phyloP scores from a whole-genome alignment of 148 eudicot species.

The Silene latifolia region DNA sequence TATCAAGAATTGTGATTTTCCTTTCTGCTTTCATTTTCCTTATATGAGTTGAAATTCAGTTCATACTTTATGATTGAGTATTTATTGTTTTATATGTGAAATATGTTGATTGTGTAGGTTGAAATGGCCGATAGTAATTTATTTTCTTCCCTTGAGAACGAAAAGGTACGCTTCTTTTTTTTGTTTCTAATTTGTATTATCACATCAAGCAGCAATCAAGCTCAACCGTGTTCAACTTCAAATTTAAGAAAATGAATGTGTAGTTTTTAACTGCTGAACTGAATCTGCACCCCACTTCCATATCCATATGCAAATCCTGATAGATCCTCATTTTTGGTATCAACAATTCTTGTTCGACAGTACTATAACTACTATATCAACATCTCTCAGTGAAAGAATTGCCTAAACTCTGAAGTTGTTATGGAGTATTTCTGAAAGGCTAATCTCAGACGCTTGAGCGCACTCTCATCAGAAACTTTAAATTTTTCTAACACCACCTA shows the following conservation, averaged over 20 bases:
- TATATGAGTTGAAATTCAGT: not conserved
- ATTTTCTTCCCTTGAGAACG: not conserved
- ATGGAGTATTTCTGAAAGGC: too few species aligned
- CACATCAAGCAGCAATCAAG: not conserved
- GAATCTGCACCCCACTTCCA: not conserved
- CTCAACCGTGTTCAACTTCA: not conserved
- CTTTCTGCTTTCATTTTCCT: conserved; percentile 1
- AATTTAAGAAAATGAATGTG: not conserved
- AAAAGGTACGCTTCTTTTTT: not conserved
- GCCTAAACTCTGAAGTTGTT: too few species aligned
- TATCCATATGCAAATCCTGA: not conserved
- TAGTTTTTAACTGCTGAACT: not conserved
- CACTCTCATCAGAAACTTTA: too few species aligned
- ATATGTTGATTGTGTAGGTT: conserved; percentile 3
- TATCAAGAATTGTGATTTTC: not conserved
- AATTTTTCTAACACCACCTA: too few species aligned
- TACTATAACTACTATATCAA: not conserved
- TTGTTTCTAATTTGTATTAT: not conserved
- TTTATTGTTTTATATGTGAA: not conserved
- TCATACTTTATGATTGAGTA: not conserved
- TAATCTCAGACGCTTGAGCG: too few species aligned
- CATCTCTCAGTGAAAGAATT: too few species aligned
- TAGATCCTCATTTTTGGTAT: too few species aligned
- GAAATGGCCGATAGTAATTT: not conserved
- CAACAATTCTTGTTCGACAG: not conserved